Conservation (phyloP, 306 rosid genomes). For the Medicago truncatula region DNA sequence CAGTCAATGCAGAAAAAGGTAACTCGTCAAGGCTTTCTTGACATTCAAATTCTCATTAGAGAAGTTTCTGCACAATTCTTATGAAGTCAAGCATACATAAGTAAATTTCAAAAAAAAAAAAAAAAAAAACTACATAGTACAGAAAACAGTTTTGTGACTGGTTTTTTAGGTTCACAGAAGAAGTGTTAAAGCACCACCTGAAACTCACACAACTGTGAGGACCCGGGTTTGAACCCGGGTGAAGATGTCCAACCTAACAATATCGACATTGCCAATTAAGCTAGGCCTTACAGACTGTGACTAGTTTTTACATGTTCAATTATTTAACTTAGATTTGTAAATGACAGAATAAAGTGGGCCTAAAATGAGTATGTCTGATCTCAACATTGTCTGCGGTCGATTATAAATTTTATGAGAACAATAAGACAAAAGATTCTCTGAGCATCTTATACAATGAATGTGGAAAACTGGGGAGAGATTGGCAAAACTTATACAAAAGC, state of each 20-base stretch:
- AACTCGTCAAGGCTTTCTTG: constrained; percentile 6
- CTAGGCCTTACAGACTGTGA: background rate
- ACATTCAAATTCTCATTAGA: constrained; percentile 17
- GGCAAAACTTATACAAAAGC: too few relatives aligned
- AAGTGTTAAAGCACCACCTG: too few relatives aligned
- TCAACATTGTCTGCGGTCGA: too few relatives aligned
- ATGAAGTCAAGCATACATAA: constrained; percentile 19
- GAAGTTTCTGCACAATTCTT: constrained; percentile 29
- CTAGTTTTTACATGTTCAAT: background rate
- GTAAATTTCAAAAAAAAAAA: background rate
- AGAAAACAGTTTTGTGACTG: constrained; percentile 5
- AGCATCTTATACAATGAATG: too few relatives aligned
- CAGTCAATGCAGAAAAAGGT: constrained; percentile 9
- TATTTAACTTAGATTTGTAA: constrained; percentile 2
- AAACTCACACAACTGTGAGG: too few relatives aligned
- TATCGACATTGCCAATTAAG: too few relatives aligned
- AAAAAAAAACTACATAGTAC: constrained; percentile 7
- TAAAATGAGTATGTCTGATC: constrained; percentile 15
- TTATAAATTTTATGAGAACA: too few relatives aligned
- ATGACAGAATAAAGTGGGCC: constrained; percentile 16
- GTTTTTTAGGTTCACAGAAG: background rate
- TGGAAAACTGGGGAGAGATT: too few relatives aligned
- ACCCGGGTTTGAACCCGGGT: too few relatives aligned
- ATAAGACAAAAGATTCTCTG: too few relatives aligned
- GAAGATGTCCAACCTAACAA: too few relatives aligned